Evolutionary conservation across 257 asterid species (phyloP).

Genomic region (Thymus quinquecostatus): DNA sequence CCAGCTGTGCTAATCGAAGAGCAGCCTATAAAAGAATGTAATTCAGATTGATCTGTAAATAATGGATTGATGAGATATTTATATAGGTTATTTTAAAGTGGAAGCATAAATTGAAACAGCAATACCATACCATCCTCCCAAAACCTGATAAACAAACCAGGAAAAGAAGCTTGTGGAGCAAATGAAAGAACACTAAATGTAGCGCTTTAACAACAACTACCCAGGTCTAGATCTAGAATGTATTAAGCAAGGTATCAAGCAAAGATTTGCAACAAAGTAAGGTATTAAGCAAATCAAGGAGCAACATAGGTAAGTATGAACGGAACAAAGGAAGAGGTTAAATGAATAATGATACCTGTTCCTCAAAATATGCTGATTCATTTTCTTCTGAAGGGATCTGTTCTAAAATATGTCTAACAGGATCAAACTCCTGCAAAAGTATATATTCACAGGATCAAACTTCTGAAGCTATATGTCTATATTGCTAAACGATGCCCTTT

Average conservation of each 20-base stretch:
- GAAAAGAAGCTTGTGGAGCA: conserved; percentile 9
- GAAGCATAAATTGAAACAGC: conserved; percentile 19
- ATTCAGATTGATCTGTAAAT: conserved; percentile 39
- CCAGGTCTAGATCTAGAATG: conserved; percentile 15
- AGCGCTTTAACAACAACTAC: conserved; percentile 14
- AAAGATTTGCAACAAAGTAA: conserved; percentile 4
- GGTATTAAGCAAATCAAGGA: conserved; percentile 15
- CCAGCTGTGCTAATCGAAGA: conserved; percentile 87
- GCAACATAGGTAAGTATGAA: conserved; percentile 18
- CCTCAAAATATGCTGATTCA: conserved; percentile 75
- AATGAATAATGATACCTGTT: conserved; percentile 57
- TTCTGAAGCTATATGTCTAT: too few relatives aligned
- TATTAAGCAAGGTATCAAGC: background rate
- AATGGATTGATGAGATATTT: conserved; percentile 32
- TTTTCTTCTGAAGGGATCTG: conserved; percentile 73
- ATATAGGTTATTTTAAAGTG: conserved; percentile 18
- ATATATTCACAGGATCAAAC: conserved; percentile 32
- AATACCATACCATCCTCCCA: background rate
- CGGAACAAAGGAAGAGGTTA: conserved; percentile 24
- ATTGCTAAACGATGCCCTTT: background rate
- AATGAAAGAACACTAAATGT: conserved; percentile 5
- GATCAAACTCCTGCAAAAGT: conserved; percentile 78
- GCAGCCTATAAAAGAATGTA: conserved; percentile 73
- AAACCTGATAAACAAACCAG: conserved; percentile 19
- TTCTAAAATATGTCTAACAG: conserved; percentile 75